Conservation (phyloP, 805 yeast genomes). For the Yamadazyma endophytica region DNA sequence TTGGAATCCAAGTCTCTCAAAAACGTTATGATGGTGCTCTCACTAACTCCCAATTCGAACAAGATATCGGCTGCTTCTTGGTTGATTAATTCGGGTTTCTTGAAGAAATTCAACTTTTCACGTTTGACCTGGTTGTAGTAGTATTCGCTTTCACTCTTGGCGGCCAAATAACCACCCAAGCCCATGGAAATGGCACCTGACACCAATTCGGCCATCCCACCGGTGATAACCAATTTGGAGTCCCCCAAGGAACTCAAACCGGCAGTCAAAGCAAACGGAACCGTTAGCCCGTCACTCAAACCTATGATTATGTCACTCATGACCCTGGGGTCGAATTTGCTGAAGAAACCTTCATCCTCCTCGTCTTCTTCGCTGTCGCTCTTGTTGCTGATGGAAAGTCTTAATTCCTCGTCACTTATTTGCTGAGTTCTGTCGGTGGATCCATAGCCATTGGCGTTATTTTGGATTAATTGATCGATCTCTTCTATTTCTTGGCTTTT, state of each 20-base stretch:
- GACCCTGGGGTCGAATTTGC: slow-evolving; percentile 79
- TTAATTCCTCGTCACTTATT: slow-evolving; percentile 30
- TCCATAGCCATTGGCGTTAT: slow-evolving; percentile 35
- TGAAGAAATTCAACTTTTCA: slow-evolving; percentile 66
- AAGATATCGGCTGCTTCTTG: slow-evolving; percentile 80
- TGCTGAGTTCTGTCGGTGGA: slow-evolving; percentile 35
- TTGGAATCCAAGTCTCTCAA: slow-evolving; percentile 72
- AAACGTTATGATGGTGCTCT: slow-evolving; percentile 69
- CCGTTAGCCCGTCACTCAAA: slow-evolving; percentile 91
- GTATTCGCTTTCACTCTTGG: slow-evolving; percentile 79
- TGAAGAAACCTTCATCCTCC: slow-evolving; percentile 37
- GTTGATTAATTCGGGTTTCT: slow-evolving; percentile 59
- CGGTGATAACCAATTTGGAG: slow-evolving; percentile 86
- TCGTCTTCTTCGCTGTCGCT: slow-evolving; percentile 23
- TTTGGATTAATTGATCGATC: slow-evolving; percentile 26
- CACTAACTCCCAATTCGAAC: slow-evolving; percentile 67
- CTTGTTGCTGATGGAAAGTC: slow-evolving; percentile 17
- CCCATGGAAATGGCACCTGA: slow-evolving; percentile 99
- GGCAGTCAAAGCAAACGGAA: slow-evolving; percentile 98
- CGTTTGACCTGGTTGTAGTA: slow-evolving; percentile 66
- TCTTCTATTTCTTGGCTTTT: slow-evolving; percentile 29
- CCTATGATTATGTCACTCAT: slow-evolving; percentile 94
- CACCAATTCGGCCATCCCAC: slow-evolving; percentile 96
- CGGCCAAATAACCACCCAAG: slow-evolving; percentile 93
- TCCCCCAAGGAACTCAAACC: slow-evolving; percentile 91